Conservation (phyloP, 805 yeast species). For the Pichia membranifaciens region DNA sequence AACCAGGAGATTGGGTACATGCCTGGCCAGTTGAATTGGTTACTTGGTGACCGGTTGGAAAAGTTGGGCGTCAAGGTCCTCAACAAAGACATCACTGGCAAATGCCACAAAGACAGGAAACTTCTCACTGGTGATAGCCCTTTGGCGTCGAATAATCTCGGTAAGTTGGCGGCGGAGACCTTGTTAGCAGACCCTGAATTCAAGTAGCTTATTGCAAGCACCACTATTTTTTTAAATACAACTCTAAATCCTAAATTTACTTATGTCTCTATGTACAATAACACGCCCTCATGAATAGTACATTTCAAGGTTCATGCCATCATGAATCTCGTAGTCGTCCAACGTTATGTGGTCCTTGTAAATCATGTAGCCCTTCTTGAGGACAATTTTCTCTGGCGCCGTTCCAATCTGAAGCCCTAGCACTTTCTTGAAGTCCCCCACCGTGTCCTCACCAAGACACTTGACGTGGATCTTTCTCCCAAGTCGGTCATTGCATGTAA, state of each 20-base stretch:
- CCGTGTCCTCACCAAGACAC: conserved; percentile 75
- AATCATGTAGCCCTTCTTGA: conserved; percentile 81
- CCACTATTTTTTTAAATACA: too few relatives aligned
- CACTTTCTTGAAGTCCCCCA: conserved; percentile 86
- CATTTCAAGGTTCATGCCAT: conserved; percentile 81
- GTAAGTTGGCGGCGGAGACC: conserved; percentile 12
- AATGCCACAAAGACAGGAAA: conserved; percentile 5
- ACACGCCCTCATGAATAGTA: conserved; percentile 47
- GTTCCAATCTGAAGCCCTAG: conserved; percentile 81
- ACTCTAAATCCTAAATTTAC: too few relatives aligned
- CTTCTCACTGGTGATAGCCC: conserved; percentile 13
- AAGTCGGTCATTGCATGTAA: conserved; percentile 67
- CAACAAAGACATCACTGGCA: conserved; percentile 10
- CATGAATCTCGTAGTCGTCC: conserved; percentile 92
- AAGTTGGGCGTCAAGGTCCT: conserved; percentile 4
- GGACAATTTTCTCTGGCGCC: conserved; percentile 53
- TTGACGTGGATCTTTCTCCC: conserved; percentile 87
- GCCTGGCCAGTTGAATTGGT: conserved; percentile 13
- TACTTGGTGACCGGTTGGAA: conserved; percentile 10
- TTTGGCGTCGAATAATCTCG: conserved; percentile 10
- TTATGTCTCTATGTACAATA: neutral
- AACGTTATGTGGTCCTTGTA: conserved; percentile 85
- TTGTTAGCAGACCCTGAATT: conserved; percentile 7
- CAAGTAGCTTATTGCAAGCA: conserved; percentile 11
- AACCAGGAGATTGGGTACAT: conserved; percentile 12